Evolutionary conservation across 2,329 filamentous ascomycete species (phyloP).

Genomic region (Epicoccum sorghinum): DNA sequence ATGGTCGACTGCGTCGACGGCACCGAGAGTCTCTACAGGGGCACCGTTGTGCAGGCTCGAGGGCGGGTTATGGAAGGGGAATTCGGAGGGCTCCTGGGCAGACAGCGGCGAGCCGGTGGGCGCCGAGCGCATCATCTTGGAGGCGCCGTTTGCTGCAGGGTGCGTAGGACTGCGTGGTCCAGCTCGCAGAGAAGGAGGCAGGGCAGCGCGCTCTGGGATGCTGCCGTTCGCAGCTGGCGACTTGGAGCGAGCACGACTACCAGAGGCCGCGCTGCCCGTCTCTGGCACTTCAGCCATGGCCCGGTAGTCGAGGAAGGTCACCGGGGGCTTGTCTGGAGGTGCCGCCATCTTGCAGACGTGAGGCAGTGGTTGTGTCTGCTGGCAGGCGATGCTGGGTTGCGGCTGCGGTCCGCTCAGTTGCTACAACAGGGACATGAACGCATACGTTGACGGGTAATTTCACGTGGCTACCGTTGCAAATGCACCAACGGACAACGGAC

Average conservation of each 20-base stretch:
- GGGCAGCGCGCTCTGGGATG: constrained; percentile 15
- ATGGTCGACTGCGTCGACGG: constrained; percentile 22
- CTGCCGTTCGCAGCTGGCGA: constrained; percentile 27
- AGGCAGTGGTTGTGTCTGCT: constrained; percentile 1
- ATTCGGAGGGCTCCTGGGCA: constrained; percentile 39
- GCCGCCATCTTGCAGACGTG: constrained; percentile 5
- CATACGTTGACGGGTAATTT: not conserved
- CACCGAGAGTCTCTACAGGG: constrained; percentile 20
- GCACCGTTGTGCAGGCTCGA: constrained; percentile 20
- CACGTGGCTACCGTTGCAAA: constrained; percentile 1
- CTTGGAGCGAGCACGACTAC: constrained; percentile 28
- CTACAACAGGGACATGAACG: constrained; percentile 15
- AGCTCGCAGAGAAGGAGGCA: constrained; percentile 34
- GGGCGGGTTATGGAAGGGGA: constrained; percentile 42
- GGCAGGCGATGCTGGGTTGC: constrained; percentile 13
- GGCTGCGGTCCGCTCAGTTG: not conserved
- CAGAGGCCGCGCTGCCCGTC: constrained; percentile 35
- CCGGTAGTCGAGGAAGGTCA: not conserved
- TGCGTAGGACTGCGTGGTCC: constrained; percentile 11
- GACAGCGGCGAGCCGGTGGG: constrained; percentile 39
- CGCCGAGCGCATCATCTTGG: constrained; percentile 38
- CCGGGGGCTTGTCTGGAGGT: constrained; percentile 4
- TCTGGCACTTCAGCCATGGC: constrained; percentile 38
- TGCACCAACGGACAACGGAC: not conserved
- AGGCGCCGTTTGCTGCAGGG: constrained; percentile 28